Percentiles rank a stretch among this genome's conserved stretches.
Conservation (phyloP, 2,329 filamentous ascomycete species). For the Diaporthe ilicicola region DNA sequence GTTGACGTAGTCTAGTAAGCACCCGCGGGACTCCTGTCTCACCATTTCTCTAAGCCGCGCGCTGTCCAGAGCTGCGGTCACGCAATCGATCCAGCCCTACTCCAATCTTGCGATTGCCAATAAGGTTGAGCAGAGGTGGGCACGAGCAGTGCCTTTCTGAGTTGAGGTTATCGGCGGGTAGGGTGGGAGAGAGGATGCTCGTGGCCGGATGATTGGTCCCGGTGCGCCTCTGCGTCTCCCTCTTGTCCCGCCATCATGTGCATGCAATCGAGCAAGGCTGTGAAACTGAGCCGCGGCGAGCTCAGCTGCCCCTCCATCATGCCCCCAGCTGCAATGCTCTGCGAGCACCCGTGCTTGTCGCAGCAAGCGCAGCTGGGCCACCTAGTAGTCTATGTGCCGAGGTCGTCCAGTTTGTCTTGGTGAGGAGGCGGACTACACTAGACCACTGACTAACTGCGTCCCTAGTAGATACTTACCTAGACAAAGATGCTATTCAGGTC, state of each 20-base stretch:
- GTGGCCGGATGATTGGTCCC: conserved; percentile 20
- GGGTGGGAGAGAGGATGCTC: neutral
- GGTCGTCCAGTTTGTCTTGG: too few species aligned
- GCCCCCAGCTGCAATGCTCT: neutral
- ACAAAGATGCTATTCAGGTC: conserved; percentile 18
- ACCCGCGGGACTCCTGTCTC: neutral
- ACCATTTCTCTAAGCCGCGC: neutral
- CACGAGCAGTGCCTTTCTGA: neutral
- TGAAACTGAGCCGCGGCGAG: neutral
- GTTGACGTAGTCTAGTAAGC: neutral
- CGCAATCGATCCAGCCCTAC: too few species aligned
- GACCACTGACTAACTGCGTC: neutral
- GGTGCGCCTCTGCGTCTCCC: neutral
- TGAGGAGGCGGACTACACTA: neutral
- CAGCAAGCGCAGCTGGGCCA: neutral
- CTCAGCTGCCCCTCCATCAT: conserved; percentile 3
- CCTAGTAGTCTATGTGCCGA: too few species aligned
- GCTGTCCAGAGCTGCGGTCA: neutral
- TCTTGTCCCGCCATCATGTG: conserved; percentile 15
- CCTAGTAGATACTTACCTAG: neutral
- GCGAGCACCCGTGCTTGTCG: neutral
- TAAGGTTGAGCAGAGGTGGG: neutral
- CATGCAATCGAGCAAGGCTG: conserved; percentile 4
- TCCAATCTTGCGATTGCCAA: neutral
- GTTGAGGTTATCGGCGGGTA: conserved; percentile 8